phyloP scores from a whole-genome alignment of 768 basidiomycete species.

The Amanita brunnescens region DNA sequence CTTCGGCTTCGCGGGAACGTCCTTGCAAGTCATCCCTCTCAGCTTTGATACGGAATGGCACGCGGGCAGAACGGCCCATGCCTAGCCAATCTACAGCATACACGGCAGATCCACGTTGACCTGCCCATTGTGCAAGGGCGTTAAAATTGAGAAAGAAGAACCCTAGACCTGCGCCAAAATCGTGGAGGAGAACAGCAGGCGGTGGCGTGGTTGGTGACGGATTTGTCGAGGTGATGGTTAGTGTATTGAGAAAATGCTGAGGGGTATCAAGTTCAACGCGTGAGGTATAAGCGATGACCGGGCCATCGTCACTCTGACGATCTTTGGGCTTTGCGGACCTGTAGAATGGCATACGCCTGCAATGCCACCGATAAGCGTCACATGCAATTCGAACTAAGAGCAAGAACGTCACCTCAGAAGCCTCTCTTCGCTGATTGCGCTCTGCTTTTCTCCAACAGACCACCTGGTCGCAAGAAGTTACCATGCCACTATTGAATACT shows the following conservation, averaged over 20 bases:
- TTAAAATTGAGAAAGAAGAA: constrained; percentile 84
- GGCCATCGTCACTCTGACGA: constrained; percentile 23
- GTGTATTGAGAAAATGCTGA: constrained; percentile 66
- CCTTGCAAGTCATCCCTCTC: constrained; percentile 55
- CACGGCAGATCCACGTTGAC: constrained; percentile 51
- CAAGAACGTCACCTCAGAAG: constrained; percentile 43
- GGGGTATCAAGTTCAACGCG: constrained; percentile 50
- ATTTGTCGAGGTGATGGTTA: constrained; percentile 55
- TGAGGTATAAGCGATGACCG: constrained; percentile 50
- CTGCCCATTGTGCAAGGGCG: constrained; percentile 67
- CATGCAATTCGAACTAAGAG: not conserved
- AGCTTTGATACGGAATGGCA: constrained; percentile 67
- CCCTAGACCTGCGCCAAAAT: constrained; percentile 89
- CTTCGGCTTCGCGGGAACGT: constrained; percentile 79
- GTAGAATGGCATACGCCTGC: constrained; percentile 57
- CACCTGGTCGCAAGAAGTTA: constrained; percentile 43
- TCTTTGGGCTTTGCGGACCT: constrained; percentile 26
- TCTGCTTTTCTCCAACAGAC: constrained; percentile 63
- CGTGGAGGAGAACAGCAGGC: constrained; percentile 79
- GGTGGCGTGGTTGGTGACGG: constrained; percentile 48
- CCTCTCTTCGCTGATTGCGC: constrained; percentile 66
- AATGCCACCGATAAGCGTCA: not conserved
- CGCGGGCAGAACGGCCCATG: constrained; percentile 89
- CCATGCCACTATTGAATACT: not conserved
- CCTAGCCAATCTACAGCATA: constrained; percentile 94